Evolutionary conservation across 345 rosid genomes (phyloP).

Genomic region (Camelina hispida): DNA sequence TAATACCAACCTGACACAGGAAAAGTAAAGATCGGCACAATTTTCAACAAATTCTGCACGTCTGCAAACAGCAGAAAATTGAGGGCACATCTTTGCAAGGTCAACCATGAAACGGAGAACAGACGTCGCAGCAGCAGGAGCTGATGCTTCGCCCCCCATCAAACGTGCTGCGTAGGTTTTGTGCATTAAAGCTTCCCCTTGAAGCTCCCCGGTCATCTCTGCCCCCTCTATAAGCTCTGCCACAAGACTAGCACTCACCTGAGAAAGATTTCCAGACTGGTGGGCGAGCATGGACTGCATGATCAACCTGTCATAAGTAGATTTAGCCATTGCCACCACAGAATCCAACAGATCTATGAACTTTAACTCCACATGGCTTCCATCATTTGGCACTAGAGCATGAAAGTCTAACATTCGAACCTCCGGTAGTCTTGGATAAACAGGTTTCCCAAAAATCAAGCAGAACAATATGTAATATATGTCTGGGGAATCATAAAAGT

Average conservation of each 20-base stretch:
- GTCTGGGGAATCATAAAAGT: slow-evolving; percentile 98
- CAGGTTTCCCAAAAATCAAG: slow-evolving; percentile 92
- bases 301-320: slow-evolving; percentile 90
- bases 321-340: slow-evolving; percentile 89
- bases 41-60: slow-evolving; percentile 88
- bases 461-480: slow-evolving; percentile 96
- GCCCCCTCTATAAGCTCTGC: slow-evolving; percentile 94
- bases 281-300: slow-evolving; percentile 89
- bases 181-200: slow-evolving; percentile 99
- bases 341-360: slow-evolving; percentile 95
- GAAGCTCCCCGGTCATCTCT: slow-evolving; percentile 97
- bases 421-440: slow-evolving; percentile 96
- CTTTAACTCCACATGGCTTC: slow-evolving; percentile 76
- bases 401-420: slow-evolving; percentile 99
- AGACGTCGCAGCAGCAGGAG: slow-evolving; percentile 98
- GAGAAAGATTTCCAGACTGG: slow-evolving; percentile 90
- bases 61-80: slow-evolving; percentile 93
- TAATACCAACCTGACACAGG: slow-evolving; percentile 85
- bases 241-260: slow-evolving; percentile 82
- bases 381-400: slow-evolving; percentile 93
- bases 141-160: slow-evolving; percentile 99
- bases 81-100: slow-evolving; percentile 95
- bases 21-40: slow-evolving; percentile 93
- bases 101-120: slow-evolving; percentile 99
- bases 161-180: slow-evolving; percentile 98